A percentile compares a stretch with the other conserved stretches of the same genome.
These are phyloP conservation scores for Diversispora epigaea DNA, from an alignment of 192 early-diverging fungal species.

Conservation along the genomic window DNA sequence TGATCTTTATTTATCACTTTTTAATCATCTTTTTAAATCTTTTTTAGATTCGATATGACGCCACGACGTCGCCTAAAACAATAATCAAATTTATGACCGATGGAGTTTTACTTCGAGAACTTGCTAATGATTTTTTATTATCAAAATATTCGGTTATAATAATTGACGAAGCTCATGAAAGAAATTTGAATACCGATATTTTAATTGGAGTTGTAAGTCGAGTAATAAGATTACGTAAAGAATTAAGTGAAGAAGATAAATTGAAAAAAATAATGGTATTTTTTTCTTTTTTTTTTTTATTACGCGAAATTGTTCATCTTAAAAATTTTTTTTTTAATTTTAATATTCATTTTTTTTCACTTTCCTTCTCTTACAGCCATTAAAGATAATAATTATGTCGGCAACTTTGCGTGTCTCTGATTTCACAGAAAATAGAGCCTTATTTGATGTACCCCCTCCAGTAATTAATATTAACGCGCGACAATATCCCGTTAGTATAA, in stretches of 20 bases:
- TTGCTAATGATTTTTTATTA: slow-evolving; percentile 84
- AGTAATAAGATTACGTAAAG: slow-evolving; percentile 77
- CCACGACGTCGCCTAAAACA: slow-evolving; percentile 69
- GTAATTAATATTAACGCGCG: slow-evolving; percentile 90
- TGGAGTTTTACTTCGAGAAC: slow-evolving; percentile 95
- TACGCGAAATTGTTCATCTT: too few species aligned
- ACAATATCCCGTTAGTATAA: slow-evolving; percentile 73
- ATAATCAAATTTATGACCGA: slow-evolving; percentile 99
- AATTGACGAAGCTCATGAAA: slow-evolving; percentile 98
- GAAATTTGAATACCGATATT: slow-evolving; percentile 97
- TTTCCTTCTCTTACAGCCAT: slow-evolving; percentile 46
- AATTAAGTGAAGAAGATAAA: slow-evolving; percentile 52
- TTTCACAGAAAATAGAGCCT: slow-evolving; percentile 79
- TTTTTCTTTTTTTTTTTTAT: neutral
- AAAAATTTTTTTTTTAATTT: neutral
- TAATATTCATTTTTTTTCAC: neutral
- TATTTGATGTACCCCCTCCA: slow-evolving; percentile 76
- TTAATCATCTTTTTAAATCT: too few species aligned
- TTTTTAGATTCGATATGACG: slow-evolving; percentile 86
- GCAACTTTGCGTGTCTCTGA: slow-evolving; percentile 97
- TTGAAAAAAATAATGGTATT: slow-evolving; percentile 44
- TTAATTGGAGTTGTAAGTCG: slow-evolving; percentile 95
- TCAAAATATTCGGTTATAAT: slow-evolving; percentile 93
- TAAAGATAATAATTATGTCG: slow-evolving; percentile 97
- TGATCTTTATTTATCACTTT: too few species aligned